These are phyloP conservation scores for Clavaria fumosa DNA, from an alignment of 768 basidiomycete genomes.

Conservation along the genomic window DNA sequence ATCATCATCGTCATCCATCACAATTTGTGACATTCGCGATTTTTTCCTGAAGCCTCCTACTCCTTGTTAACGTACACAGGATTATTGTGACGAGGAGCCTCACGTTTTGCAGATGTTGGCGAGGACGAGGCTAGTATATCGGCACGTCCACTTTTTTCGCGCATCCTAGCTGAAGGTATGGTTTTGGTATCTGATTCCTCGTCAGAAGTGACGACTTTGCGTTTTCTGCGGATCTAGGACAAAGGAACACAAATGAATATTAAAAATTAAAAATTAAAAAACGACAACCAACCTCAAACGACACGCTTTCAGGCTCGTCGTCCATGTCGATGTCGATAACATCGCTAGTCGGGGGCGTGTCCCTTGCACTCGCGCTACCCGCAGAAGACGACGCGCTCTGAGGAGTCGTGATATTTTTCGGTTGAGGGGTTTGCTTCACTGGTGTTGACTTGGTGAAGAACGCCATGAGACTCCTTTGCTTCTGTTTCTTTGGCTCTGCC, in stretches of 20 bases:
- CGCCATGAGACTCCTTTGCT: conserved; percentile 6
- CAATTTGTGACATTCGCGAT: conserved; percentile 34
- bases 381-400: conserved; percentile 3
- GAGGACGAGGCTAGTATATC: background rate
- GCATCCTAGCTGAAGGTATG: conserved; percentile 19
- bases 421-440: background rate
- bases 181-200: conserved; percentile 40
- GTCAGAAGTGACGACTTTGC: conserved; percentile 59
- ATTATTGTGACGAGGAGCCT: background rate
- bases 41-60: conserved; percentile 30
- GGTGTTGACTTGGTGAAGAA: conserved; percentile 4
- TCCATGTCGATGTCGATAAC: conserved; percentile 55
- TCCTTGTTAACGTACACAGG: background rate
- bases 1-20: conserved; percentile 37
- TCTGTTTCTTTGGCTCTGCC: background rate
- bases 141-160: conserved; percentile 10
- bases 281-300: conserved; percentile 20
- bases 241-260: background rate
- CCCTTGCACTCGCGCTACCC: conserved; percentile 22
- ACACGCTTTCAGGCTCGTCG: conserved; percentile 26
- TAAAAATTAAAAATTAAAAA: conserved; percentile 1
- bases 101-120: too few species aligned
- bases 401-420: conserved; percentile 1
- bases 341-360: conserved; percentile 68
- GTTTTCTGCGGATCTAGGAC: conserved; percentile 34